Evolutionary conservation across 768 basidiomycete species (phyloP).

Genomic region (Termitomyces eurrhizus): DNA sequence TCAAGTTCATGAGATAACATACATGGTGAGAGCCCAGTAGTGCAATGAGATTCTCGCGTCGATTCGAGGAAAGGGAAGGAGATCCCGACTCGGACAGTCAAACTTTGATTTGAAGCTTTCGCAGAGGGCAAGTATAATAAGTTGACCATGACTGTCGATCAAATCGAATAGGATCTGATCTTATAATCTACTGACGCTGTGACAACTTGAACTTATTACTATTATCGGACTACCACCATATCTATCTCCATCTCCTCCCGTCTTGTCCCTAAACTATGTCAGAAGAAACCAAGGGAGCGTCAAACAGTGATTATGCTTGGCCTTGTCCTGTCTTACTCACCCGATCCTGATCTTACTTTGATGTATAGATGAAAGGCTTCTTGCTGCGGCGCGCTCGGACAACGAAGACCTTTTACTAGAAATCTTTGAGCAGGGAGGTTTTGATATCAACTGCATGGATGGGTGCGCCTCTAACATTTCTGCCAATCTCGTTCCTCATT

Average conservation of each 20-base stretch:
- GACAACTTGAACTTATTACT: not conserved
- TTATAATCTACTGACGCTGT: not conserved
- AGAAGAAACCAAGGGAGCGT: slow-evolving; percentile 16
- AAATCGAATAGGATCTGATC: not conserved
- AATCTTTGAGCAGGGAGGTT: slow-evolving; percentile 50
- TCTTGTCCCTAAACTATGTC: slow-evolving; percentile 10
- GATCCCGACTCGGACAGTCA: too few species aligned
- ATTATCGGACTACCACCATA: not conserved
- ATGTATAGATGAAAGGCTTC: slow-evolving; percentile 59
- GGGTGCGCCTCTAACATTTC: slow-evolving; percentile 49
- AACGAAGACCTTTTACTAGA: slow-evolving; percentile 65
- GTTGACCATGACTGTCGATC: too few species aligned
- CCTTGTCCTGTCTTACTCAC: not conserved
- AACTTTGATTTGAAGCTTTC: too few species aligned
- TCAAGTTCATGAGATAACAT: too few species aligned
- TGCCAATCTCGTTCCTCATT: not conserved
- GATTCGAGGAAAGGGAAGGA: too few species aligned
- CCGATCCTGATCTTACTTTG: not conserved
- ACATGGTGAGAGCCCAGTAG: too few species aligned
- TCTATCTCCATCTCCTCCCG: not conserved
- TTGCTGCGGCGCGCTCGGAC: slow-evolving; percentile 71
- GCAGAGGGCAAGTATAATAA: too few species aligned
- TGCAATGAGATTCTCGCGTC: too few species aligned
- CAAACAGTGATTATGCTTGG: slow-evolving; percentile 23
- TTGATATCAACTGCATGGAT: slow-evolving; percentile 75